Evolutionary conservation across 129 eudicot species (phyloP).

Genomic region (Artemisia annua): DNA sequence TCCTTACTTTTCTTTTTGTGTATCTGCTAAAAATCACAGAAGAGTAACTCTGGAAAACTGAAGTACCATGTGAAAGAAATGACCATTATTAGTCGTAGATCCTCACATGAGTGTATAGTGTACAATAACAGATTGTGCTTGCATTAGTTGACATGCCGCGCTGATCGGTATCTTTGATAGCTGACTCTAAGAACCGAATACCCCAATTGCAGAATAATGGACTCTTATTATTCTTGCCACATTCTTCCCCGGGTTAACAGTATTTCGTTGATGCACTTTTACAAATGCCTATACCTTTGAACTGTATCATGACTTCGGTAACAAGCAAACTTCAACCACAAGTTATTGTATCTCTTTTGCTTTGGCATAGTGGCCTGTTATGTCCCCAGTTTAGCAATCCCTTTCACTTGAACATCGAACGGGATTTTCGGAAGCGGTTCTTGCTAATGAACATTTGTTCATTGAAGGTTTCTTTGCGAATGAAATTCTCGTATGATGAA

Average conservation of each 20-base stretch:
- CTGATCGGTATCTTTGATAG: no score
- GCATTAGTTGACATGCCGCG: not conserved
- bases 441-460: slow-evolving; percentile 16
- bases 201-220: no score
- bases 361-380: not conserved
- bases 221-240: not conserved
- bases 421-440: slow-evolving; percentile 9
- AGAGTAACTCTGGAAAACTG: not conserved
- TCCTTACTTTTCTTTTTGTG: not conserved
- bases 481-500: slow-evolving; percentile 29
- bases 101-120: not conserved
- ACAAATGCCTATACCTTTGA: not conserved
- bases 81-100: not conserved
- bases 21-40: no score
- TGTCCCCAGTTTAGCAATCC: not conserved
- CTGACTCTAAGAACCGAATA: no score
- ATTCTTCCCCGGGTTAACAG: not conserved
- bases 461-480: slow-evolving; percentile 23
- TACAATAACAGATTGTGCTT: not conserved
- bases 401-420: not conserved
- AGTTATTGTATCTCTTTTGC: not conserved
- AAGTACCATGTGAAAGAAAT: not conserved
- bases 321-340: not conserved
- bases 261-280: not conserved
- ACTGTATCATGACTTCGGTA: not conserved